These are phyloP conservation scores for Entoloma clypeatum DNA, from an alignment of 1,284 basidiomycete species.

Conservation along the genomic window DNA sequence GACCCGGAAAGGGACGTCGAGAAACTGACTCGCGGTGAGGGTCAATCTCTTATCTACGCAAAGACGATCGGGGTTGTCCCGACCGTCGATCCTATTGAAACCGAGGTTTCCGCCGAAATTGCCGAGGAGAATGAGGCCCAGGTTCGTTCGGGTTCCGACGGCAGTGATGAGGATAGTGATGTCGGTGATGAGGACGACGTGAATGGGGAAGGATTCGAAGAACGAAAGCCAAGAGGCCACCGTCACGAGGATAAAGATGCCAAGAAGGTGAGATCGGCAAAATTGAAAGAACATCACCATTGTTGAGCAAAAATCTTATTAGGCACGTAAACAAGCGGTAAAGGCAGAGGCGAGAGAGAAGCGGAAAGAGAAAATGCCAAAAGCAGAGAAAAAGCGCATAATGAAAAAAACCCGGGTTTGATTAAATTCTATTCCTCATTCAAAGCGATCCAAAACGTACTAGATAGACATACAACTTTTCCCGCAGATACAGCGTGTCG, in stretches of 20 bases:
- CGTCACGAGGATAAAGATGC: constrained; percentile 88
- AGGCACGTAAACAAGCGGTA: constrained; percentile 87
- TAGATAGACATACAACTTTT: constrained; percentile 11
- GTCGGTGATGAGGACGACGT: constrained; percentile 33
- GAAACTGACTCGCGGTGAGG: constrained; percentile 65
- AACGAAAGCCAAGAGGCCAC: constrained; percentile 73
- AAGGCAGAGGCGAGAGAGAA: constrained; percentile 88
- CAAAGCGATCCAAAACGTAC: background rate
- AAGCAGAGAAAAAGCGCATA: constrained; percentile 85
- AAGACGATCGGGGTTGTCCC: constrained; percentile 76
- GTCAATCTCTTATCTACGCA: constrained; percentile 77
- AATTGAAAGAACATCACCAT: background rate
- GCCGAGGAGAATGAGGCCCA: constrained; percentile 5
- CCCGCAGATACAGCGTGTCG: background rate
- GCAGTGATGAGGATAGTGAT: constrained; percentile 24
- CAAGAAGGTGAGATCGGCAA: constrained; percentile 70
- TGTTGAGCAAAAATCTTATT: constrained; percentile 6
- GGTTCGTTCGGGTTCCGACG: no score
- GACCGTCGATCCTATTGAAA: no score
- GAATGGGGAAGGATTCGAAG: constrained; percentile 38
- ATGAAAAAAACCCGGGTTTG: constrained; percentile 56
- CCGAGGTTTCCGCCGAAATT: constrained; percentile 13
- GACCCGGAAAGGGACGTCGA: constrained; percentile 90
- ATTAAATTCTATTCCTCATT: background rate
- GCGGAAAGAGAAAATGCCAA: constrained; percentile 90